These are phyloP conservation scores for Nannochloris sp. DNA, from an alignment of 139 green algal genomes.

Conservation along the genomic window DNA sequence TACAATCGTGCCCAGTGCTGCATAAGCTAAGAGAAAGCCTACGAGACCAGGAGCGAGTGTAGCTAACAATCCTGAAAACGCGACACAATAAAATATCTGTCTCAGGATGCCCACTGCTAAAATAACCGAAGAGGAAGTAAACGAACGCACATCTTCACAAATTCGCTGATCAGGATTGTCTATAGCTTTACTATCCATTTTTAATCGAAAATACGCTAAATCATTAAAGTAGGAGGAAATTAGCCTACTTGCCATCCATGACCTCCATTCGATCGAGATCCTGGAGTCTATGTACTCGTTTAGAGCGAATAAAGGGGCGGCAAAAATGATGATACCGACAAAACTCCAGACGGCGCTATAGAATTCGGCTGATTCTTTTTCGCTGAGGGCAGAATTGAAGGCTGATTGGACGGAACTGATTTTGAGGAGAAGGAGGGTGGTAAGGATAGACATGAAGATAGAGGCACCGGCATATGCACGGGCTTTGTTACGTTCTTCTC, in stretches of 20 bases:
- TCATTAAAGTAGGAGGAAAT: slow-evolving; percentile 45
- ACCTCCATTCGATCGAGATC: slow-evolving; percentile 52
- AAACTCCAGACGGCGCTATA: slow-evolving; percentile 51
- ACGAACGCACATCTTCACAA: slow-evolving; percentile 76
- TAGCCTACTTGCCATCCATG: slow-evolving; percentile 29
- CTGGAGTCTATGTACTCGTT: slow-evolving; percentile 44
- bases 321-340: slow-evolving; percentile 56
- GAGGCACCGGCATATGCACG: slow-evolving; percentile 12
- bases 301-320: slow-evolving; percentile 56
- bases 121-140: slow-evolving; percentile 42
- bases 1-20: slow-evolving; percentile 64
- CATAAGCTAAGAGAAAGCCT: slow-evolving; percentile 74
- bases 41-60: slow-evolving; percentile 64
- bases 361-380: slow-evolving; percentile 59
- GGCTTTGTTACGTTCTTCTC: slow-evolving; percentile 30
- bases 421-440: slow-evolving; percentile 40
- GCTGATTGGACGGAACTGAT: slow-evolving; percentile 56
- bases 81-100: slow-evolving; percentile 74
- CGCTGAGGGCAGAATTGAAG: slow-evolving; percentile 57
- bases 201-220: slow-evolving; percentile 37
- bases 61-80: slow-evolving; percentile 77
- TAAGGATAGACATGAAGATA: slow-evolving; percentile 32
- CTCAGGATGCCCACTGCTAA: slow-evolving; percentile 57
- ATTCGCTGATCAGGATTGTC: slow-evolving; percentile 76
- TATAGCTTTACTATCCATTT: slow-evolving; percentile 21